Evolutionary conservation across 2,329 filamentous ascomycete species (phyloP).

Genomic region (Calonectria hongkongensis): DNA sequence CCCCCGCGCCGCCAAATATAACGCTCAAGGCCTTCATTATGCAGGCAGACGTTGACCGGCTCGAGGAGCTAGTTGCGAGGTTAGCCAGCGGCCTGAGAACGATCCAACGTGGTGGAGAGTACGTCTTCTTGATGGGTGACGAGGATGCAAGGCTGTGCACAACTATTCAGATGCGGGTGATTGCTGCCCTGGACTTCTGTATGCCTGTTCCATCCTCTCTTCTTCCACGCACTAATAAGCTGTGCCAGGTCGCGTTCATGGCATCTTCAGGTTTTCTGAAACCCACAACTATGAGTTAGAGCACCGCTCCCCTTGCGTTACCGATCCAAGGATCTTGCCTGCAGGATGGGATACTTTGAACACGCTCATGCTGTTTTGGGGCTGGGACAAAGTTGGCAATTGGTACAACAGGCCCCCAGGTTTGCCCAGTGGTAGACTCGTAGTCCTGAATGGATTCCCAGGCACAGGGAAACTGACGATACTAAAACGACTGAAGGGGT

Average conservation of each 20-base stretch:
- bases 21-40: constrained; percentile 1
- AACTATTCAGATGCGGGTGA: neutral
- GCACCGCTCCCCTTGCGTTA: neutral
- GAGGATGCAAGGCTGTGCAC: neutral
- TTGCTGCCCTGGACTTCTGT: neutral
- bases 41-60: neutral
- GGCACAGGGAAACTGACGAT: neutral
- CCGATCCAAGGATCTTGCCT: neutral
- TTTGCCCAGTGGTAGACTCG: neutral
- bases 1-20: neutral
- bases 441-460: neutral
- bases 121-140: neutral
- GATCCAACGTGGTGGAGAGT: neutral
- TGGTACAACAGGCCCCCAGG: neutral
- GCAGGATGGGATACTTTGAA: neutral
- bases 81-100: neutral
- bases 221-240: neutral
- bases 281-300: neutral
- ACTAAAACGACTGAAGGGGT: neutral
- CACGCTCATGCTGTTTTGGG: neutral
- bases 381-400: neutral
- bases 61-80: neutral
- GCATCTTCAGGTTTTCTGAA: neutral
- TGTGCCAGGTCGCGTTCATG: neutral
- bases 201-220: neutral